Evolutionary conservation across 495 filamentous ascomycete genomes (phyloP).

Genomic region (Chaetomidium leptoderma): DNA sequence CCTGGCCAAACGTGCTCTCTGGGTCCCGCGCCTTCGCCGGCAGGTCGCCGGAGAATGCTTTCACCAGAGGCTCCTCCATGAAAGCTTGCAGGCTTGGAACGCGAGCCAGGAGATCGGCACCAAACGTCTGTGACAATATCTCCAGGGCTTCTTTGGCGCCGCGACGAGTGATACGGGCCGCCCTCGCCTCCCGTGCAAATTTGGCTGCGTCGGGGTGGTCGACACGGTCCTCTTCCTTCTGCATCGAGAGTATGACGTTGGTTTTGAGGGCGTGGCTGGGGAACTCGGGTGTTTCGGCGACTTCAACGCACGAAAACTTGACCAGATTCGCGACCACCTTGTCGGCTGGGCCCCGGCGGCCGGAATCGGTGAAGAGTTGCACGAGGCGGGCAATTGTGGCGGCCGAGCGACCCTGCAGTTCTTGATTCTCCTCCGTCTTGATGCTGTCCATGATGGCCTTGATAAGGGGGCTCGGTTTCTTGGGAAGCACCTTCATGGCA

Average conservation of each 20-base stretch:
- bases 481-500: constrained; percentile 78
- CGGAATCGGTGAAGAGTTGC: constrained; percentile 71
- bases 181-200: constrained; percentile 79
- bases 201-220: constrained; percentile 86
- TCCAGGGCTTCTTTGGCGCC: constrained; percentile 94
- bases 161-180: constrained; percentile 79
- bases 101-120: constrained; percentile 64
- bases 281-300: constrained; percentile 95
- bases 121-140: constrained; percentile 75
- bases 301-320: constrained; percentile 95
- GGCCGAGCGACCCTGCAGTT: constrained; percentile 85
- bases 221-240: constrained; percentile 93
- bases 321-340: constrained; percentile 91
- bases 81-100: constrained; percentile 75
- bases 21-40: constrained; percentile 65
- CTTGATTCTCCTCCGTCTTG: constrained; percentile 87
- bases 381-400: constrained; percentile 77
- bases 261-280: constrained; percentile 67
- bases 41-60: constrained; percentile 68
- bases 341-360: constrained; percentile 75
- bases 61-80: constrained; percentile 73
- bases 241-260: constrained; percentile 78
- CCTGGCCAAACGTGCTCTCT: constrained; percentile 72
- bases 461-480: constrained; percentile 85
- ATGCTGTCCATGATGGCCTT: constrained; percentile 97